Evolutionary conservation across 2,329 filamentous ascomycete genomes (phyloP), one percentile per base, ranked within the genome.

Genomic region (Arthrobotrys iridis): DNA sequence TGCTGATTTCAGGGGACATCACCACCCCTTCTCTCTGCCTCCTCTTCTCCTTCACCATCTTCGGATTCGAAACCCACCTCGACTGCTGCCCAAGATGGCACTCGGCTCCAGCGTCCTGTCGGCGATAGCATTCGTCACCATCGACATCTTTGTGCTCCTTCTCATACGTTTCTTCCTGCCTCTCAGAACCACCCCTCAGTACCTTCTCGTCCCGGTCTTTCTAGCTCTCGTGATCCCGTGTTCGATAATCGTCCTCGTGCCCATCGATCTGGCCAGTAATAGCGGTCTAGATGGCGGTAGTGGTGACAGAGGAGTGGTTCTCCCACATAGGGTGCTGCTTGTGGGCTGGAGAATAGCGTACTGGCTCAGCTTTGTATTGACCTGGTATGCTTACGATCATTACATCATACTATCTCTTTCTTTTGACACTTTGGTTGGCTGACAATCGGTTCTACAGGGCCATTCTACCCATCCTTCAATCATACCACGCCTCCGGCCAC

Each of bases 331-430:
- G 57, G 87, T 93, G 26, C 85, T 97, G 55, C 85, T 96, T 80
- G 92, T 97, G 22, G 90, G 91, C 70, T 99, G 95, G 95, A 88
- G 94, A 81, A 94, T 99, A 77, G 90, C 91, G 18, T 99, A 99
- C 83, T 99, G 95, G 95, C 85, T 99, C 65, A 98, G 94, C 0
- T 99, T 99, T 83, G 89, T 90, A 58, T 84, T 99, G 80, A 98
- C 94, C 66, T 99, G 95, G 95, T 94, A 84, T 58, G 86, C 79
- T 45, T 30, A 48, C 50, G 10, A 28, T 11, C 33, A 40, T 7
- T n/a, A 1, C 35, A 41, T 5, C 30, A 6, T 18, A 15, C 18
- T n/a, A 33, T 37, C 10, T 7, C 59, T 2, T 48, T 55, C 2
- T 11, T 24, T 22, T 40, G 22, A 22, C 20, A 20, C 15, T 46